A percentile compares a stretch with the other conserved stretches of the same genome.
Evolutionary conservation across 768 basidiomycete species (phyloP).

Genomic region (Phanerochaete sordida): DNA sequence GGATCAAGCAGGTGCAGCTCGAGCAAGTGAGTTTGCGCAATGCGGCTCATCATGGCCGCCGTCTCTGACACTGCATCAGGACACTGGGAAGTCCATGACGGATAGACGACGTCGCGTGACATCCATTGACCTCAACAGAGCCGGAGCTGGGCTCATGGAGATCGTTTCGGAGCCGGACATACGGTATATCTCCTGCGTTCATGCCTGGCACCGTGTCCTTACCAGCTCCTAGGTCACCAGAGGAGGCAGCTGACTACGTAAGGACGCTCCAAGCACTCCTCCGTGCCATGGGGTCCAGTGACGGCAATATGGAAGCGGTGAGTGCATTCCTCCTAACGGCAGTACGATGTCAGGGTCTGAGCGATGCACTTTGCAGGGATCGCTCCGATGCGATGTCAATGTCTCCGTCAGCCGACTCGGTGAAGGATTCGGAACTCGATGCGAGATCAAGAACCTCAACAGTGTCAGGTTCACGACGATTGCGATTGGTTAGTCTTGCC

Average conservation of each 20-base stretch:
- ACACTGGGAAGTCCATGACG: conserved; percentile 84
- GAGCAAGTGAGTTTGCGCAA: no score
- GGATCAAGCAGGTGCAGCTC: conserved; percentile 92
- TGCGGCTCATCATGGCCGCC: no score
- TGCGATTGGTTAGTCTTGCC: conserved; percentile 69
- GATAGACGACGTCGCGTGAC: conserved; percentile 47
- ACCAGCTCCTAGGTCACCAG: conserved; percentile 52
- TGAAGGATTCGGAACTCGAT: conserved; percentile 70
- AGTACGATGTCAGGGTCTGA: conserved; percentile 8
- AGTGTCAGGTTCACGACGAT: conserved; percentile 80
- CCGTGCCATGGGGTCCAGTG: conserved; percentile 81
- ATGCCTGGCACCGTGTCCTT: not conserved
- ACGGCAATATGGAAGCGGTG: conserved; percentile 97
- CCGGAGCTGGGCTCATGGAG: conserved; percentile 88
- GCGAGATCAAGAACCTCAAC: conserved; percentile 97
- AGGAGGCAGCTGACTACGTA: conserved; percentile 89
- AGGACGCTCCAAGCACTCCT: conserved; percentile 76
- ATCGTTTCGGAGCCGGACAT: conserved; percentile 95
- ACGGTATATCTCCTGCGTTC: conserved; percentile 31
- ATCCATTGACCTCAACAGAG: conserved; percentile 85
- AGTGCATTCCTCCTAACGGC: conserved; percentile 13
- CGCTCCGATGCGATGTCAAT: conserved; percentile 92
- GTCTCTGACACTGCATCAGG: conserved; percentile 49
- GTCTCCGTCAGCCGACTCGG: conserved; percentile 79
- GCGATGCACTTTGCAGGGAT: conserved; percentile 55